Evolutionary conservation across 2,329 filamentous ascomycete species (phyloP).

Genomic region (Penicillium sp.): DNA sequence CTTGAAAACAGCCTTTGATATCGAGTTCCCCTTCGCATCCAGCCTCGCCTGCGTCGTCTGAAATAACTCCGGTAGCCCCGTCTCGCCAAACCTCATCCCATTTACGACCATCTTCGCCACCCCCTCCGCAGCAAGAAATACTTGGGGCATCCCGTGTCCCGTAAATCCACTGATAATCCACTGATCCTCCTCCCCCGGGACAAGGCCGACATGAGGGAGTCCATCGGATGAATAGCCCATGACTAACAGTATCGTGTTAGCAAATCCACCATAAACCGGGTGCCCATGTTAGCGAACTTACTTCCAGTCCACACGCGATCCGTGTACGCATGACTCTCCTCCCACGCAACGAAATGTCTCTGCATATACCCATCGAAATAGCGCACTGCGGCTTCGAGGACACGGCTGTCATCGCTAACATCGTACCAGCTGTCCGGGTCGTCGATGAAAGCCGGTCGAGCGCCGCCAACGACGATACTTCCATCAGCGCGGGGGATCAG

Average conservation of each 20-base stretch:
- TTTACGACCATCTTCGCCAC: slow-evolving; percentile 59
- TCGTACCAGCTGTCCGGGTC: slow-evolving; percentile 51
- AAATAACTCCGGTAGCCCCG: slow-evolving; percentile 39
- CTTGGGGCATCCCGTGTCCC: slow-evolving; percentile 70
- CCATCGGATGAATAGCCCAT: slow-evolving; percentile 59
- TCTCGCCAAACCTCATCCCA: slow-evolving; percentile 30
- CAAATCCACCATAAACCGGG: too few relatives aligned
- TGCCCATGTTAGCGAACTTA: slow-evolving; percentile 24
- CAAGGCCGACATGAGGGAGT: slow-evolving; percentile 58
- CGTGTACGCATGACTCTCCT: slow-evolving; percentile 36
- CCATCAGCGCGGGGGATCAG: slow-evolving; percentile 64
- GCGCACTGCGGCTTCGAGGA: slow-evolving; percentile 52
- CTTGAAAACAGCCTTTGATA: neutral
- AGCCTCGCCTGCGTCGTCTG: slow-evolving; percentile 34
- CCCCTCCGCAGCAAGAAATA: slow-evolving; percentile 64
- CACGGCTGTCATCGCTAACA: slow-evolving; percentile 52
- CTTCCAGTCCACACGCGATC: slow-evolving; percentile 43
- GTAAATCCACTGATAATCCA: slow-evolving; percentile 67
- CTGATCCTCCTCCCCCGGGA: slow-evolving; percentile 51
- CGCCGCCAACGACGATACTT: slow-evolving; percentile 67
- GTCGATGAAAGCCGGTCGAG: slow-evolving; percentile 51
- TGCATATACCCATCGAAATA: slow-evolving; percentile 48
- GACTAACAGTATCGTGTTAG: slow-evolving; percentile 43
- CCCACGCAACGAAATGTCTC: slow-evolving; percentile 42
- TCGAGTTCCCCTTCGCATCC: slow-evolving; percentile 7